Evolutionary conservation across 305 asterid genomes (phyloP), one percentile per base, ranked within the genome.

Genomic region (Petunia hybrid): DNA sequence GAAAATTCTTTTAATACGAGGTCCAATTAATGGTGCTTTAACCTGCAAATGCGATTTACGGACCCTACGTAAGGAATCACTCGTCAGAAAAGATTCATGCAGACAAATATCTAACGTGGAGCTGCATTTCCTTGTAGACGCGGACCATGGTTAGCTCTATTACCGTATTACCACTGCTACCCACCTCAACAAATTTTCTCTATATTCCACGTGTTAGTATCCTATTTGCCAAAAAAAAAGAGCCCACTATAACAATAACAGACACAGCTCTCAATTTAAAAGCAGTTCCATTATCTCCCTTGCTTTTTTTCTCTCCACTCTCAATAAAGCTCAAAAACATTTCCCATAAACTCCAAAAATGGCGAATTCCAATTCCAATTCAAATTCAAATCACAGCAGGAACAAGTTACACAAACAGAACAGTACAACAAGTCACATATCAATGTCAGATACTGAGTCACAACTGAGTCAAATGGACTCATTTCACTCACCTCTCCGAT

Each of bases 321-420:
- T 22, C 63, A 41, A 76, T 77, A 57, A 57, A 55, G 53, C 80
- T 35, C 80, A 42, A 76, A 77, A 5, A 16, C 8, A 60, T 77
- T n/a, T 46, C 81, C 45, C 81, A 75, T 46, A 60, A 78, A 62
- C 36, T 63, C n/a, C 63, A 46, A 63, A 60, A 60, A 78, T 64
- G 76, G 14, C 63, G 3, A 83, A 57, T 12, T 85, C 85, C 7
- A 78, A 80, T 10, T 63, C 75, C 31, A 45, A 2, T 10, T 53
- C 84, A 83, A 76, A 93, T 87, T 78, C 76, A 75, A 40, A 41
- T 56, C 90, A 4, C 84, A 16, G 42, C 89, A 81, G 35, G 84
- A 90, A 1, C 90, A 91, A 1, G 85, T 59, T 36, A 2, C 66
- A 35, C 35, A 79, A 66, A 10, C 77, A 79, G 8, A 79, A 59